Conservation (phyloP, 139 green algal species). For the Tetraselmis striata region DNA sequence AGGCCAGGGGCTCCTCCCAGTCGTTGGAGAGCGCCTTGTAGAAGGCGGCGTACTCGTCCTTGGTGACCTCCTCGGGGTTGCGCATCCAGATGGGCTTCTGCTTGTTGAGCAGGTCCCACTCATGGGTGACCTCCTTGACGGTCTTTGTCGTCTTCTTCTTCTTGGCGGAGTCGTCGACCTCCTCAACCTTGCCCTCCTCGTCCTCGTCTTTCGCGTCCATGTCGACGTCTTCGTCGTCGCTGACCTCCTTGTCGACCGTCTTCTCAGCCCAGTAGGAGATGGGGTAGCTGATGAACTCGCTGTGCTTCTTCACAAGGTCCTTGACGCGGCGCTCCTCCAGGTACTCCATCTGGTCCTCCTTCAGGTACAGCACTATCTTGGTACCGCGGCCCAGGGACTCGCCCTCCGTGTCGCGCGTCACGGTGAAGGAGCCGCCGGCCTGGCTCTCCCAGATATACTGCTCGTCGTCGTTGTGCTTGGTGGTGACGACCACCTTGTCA, state of each 20-base stretch:
- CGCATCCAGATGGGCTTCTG: conserved; percentile 62
- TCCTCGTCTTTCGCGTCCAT: conserved; percentile 41
- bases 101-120: conserved; percentile 58
- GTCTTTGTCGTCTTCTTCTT: conserved; percentile 82
- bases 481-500: conserved; percentile 76
- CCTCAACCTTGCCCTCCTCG: conserved; percentile 14
- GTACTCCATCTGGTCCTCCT: conserved; percentile 47
- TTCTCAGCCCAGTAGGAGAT: conserved; percentile 91
- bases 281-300: conserved; percentile 61
- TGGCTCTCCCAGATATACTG: conserved; percentile 98
- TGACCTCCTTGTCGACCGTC: conserved; percentile 95
- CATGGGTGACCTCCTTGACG: conserved; percentile 86
- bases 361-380: conserved; percentile 54
- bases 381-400: conserved; percentile 40
- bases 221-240: conserved; percentile 69
- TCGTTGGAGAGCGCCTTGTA: conserved; percentile 63
- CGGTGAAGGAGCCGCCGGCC: conserved; percentile 98
- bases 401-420: conserved; percentile 60
- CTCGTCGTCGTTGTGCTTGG: conserved; percentile 99
- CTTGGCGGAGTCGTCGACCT: conserved; percentile 39
- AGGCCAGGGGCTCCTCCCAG: conserved; percentile 80
- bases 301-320: conserved; percentile 67
- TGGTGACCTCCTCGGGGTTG: conserved; percentile 49
- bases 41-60: conserved; percentile 51
- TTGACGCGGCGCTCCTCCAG: conserved; percentile 59